phyloP scores from a whole-genome alignment of 108 stramenopile species.

The Nitzschia palea region DNA sequence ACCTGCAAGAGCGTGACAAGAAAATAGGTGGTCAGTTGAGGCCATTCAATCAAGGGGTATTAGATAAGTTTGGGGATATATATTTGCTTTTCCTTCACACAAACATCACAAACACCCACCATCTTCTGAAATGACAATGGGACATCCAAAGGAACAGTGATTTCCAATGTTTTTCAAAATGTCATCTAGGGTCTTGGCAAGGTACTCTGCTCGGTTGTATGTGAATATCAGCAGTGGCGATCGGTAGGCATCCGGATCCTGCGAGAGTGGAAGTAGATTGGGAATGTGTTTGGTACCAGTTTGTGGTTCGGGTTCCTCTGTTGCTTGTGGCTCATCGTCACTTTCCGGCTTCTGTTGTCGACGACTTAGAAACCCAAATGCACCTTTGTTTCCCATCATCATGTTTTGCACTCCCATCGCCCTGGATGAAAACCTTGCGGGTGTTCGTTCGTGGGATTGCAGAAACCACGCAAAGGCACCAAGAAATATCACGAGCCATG shows the following conservation, averaged over 20 bases:
- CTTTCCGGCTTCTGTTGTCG: not conserved
- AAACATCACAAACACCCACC: too few relatives aligned
- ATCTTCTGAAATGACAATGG: conserved; percentile 83
- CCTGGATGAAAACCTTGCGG: too few relatives aligned
- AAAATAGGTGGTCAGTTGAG: too few relatives aligned
- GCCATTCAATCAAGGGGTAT: too few relatives aligned
- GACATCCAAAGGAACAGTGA: conserved; percentile 57
- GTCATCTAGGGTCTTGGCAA: conserved; percentile 60
- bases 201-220: conserved; percentile 75
- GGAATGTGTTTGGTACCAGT: not conserved
- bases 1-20: not conserved
- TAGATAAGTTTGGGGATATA: too few relatives aligned
- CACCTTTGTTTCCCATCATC: not conserved
- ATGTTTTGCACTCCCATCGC: not conserved
- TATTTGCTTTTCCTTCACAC: too few relatives aligned
- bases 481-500: too few relatives aligned
- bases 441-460: too few relatives aligned
- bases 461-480: too few relatives aligned
- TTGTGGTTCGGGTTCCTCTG: not conserved
- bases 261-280: conserved; percentile 8
- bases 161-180: conserved; percentile 54
- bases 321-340: too few relatives aligned
- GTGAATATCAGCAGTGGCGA: conserved; percentile 83
- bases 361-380: not conserved
- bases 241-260: conserved; percentile 32